Conservation (phyloP, 2,329 filamentous ascomycete species). For the Penicillium sp. region DNA sequence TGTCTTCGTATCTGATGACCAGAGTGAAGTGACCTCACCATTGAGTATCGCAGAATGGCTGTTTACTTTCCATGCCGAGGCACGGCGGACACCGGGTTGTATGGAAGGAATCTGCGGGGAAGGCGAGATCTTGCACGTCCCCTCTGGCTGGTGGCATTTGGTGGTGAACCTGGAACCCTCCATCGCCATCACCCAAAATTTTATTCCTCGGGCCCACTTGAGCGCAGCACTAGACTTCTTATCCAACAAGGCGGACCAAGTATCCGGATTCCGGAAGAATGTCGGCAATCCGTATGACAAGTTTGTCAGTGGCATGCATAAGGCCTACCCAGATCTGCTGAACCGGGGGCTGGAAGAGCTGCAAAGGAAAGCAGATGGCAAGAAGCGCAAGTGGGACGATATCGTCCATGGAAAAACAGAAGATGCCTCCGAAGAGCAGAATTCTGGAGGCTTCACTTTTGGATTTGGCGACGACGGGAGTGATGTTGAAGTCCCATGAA, state of each 20-base stretch:
- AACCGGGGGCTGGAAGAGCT: conserved; percentile 63
- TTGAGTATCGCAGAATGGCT: conserved; percentile 97
- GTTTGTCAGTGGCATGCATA: conserved; percentile 67
- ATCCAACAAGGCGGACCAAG: conserved; percentile 75
- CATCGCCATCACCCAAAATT: conserved; percentile 92
- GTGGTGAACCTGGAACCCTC: conserved; percentile 84
- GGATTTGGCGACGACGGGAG: conserved; percentile 60
- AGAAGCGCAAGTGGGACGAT: conserved; percentile 83
- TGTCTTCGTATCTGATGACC: conserved; percentile 83
- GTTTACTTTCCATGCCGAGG: conserved; percentile 81
- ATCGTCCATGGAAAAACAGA: conserved; percentile 60
- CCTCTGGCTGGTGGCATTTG: conserved; percentile 94
- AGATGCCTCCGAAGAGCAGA: conserved; percentile 25
- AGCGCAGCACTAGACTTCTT: conserved; percentile 75
- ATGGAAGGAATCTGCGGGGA: conserved; percentile 78
- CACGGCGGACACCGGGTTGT: conserved; percentile 71
- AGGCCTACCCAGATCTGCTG: conserved; percentile 64
- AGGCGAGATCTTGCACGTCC: conserved; percentile 88
- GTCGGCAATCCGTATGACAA: conserved; percentile 70
- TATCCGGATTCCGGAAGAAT: conserved; percentile 76
- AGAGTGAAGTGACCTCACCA: conserved; percentile 88
- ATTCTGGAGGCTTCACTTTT: conserved; percentile 58
- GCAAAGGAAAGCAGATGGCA: conserved; percentile 60
- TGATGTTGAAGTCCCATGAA: conserved; percentile 50
- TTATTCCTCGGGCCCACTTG: conserved; percentile 74